phyloP scores from a whole-genome alignment of 2,329 filamentous ascomycete species.

The Xylaria sp. region DNA sequence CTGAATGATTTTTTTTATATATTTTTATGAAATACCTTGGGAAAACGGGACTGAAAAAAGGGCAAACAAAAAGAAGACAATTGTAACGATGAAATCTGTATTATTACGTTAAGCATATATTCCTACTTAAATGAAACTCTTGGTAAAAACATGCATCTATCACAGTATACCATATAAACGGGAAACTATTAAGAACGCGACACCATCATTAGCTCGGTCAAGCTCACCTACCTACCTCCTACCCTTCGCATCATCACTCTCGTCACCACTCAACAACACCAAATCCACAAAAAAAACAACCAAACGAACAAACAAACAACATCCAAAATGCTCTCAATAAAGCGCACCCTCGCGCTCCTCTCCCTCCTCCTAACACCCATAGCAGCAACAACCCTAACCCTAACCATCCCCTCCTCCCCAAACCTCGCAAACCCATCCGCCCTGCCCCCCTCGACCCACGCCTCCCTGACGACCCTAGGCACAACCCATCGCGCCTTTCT shows the following conservation, averaged over 20 bases:
- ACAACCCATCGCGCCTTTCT: slow-evolving; percentile 52
- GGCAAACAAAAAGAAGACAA: not conserved
- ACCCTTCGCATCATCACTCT: not conserved
- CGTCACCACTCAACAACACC: too few relatives aligned
- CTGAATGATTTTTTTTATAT: not conserved
- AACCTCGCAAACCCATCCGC: slow-evolving; percentile 44
- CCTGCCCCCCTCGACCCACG: slow-evolving; percentile 59
- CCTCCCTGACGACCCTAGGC: slow-evolving; percentile 47
- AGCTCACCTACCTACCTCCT: too few relatives aligned
- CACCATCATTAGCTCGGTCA: not conserved
- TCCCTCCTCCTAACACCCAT: slow-evolving; percentile 33
- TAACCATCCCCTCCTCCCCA: slow-evolving; percentile 39
- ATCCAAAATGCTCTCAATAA: not conserved
- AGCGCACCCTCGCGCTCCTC: slow-evolving; percentile 25
- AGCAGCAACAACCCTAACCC: slow-evolving; percentile 39
- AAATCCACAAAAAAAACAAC: not conserved
- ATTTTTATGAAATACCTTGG: not conserved
- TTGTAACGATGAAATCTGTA: not conserved
- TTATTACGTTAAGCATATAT: not conserved
- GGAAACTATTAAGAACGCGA: not conserved
- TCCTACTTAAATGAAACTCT: not conserved
- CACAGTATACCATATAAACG: not conserved
- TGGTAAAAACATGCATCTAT: not conserved
- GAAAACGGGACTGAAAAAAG: not conserved
- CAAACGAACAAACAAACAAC: not conserved